Base-by-base conservation (phyloP, 441 rosid species). In the Brassica balearica region DNA sequence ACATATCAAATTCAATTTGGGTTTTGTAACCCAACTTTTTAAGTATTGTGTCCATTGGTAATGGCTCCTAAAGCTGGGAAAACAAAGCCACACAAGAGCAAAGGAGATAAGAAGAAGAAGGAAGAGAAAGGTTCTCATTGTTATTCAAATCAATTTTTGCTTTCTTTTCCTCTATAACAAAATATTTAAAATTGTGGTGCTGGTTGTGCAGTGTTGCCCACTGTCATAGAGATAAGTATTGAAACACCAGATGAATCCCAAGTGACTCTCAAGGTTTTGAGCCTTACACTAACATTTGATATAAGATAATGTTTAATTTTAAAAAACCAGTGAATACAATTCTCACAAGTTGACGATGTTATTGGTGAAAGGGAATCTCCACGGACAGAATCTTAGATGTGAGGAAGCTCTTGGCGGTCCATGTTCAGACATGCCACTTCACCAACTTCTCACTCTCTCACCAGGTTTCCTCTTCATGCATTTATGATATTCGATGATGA, bases 61-160 rank as follows among this genome's bases (percentile, higher is more conserved):
- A 91, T 91, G 96, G 93, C 96, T 81, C 96, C 96, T 15, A 91
- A 88, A 68, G 82, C 92, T 12, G 88, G 92, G 55, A 91, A 86
- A 86, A 82, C 91, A 27, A 91, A 84, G 68, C 85, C 88, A 5
- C 92, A 91, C 67, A 91, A 86, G 76, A 80, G 83, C 38, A 91
- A 89, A 80, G 92, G 92, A 67, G 96, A 91, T 25, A 91, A 89
- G 87, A 91, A 87, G 90, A 91, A 91, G 80, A 91, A 89, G 70
- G 96, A 87, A 77, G 96, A 91, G 87, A 91, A 89, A 91, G 92
- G 95, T 64, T 72, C 58, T 67, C 60, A 46, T 36, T 15, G 19
- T 73, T 53, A 53, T 53, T 53, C 15, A 68, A 74, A 10, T 63
- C 75, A 55, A 56, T 11, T 65, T 80, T 70, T 72, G 59, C 63